phyloP scores from a whole-genome alignment of 768 basidiomycete genomes.

The Lactarius indigo region DNA sequence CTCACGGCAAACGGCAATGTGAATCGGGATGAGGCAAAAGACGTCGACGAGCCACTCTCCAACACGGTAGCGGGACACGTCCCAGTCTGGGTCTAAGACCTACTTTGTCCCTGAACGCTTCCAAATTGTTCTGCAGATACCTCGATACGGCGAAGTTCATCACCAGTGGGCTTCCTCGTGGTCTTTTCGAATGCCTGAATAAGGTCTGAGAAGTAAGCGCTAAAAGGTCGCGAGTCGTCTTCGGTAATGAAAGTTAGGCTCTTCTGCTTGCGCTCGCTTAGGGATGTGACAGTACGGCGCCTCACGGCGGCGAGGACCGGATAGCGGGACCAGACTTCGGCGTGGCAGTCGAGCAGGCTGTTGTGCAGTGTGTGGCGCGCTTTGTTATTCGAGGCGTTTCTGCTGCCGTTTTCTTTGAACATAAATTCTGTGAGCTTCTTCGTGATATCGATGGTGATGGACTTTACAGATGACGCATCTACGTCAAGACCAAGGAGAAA shows the following conservation, averaged over 20 bases:
- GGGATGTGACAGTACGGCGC: constrained; percentile 12
- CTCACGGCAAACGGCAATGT: constrained; percentile 55
- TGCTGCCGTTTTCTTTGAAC: constrained; percentile 44
- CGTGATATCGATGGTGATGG: constrained; percentile 49
- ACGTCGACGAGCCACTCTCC: constrained; percentile 65
- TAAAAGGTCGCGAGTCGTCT: constrained; percentile 35
- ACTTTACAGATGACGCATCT: constrained; percentile 34
- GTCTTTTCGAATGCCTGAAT: constrained; percentile 45
- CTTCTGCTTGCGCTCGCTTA: constrained; percentile 32
- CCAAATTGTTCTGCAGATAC: constrained; percentile 35
- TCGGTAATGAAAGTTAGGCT: constrained; percentile 45
- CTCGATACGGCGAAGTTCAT: constrained; percentile 38
- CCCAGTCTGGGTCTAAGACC: constrained; percentile 14
- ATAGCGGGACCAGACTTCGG: constrained; percentile 19
- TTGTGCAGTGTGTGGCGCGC: constrained; percentile 40
- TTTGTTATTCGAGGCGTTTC: constrained; percentile 23
- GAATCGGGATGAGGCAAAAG: constrained; percentile 61
- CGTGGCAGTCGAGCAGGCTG: constrained; percentile 19
- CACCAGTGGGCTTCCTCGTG: constrained; percentile 51
- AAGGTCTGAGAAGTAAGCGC: constrained; percentile 43
- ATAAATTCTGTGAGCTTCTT: constrained; percentile 53
- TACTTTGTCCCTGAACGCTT: constrained; percentile 27
- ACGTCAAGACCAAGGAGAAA: constrained; percentile 44
- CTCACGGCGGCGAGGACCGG: constrained; percentile 14
- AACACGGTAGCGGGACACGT: constrained; percentile 39